These are phyloP conservation scores for Mucor velutinosus DNA, from an alignment of 371 early-diverging fungal species.

Conservation along the genomic window DNA sequence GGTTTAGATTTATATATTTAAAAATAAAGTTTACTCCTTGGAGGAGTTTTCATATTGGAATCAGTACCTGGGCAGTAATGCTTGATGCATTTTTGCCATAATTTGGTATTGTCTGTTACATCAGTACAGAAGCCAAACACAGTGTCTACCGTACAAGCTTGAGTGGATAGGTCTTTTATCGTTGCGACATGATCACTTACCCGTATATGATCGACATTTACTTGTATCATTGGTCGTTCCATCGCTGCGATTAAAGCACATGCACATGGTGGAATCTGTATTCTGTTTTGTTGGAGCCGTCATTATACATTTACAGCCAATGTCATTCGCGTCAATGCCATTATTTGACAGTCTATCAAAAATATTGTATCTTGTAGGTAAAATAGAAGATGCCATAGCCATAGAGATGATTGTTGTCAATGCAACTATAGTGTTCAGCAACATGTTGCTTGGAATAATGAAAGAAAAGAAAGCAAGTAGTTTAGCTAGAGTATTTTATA, in stretches of 20 bases:
- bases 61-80: conserved; percentile 20
- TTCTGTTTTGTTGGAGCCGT: conserved; percentile 12
- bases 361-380: background rate
- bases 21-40: conserved; percentile 6
- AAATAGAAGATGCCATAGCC: background rate
- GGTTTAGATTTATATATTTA: conserved; percentile 9
- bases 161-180: background rate
- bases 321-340: background rate
- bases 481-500: background rate
- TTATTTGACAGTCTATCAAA: background rate
- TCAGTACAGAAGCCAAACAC: conserved; percentile 22
- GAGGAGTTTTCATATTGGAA: background rate
- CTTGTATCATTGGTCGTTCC: conserved; percentile 13
- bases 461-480: background rate
- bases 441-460: background rate
- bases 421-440: background rate
- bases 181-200: background rate
- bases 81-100: conserved; percentile 18
- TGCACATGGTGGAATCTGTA: conserved; percentile 21
- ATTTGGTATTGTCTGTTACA: conserved; percentile 6
- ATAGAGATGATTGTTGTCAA: background rate
- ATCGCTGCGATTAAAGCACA: conserved; percentile 23
- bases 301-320: conserved; percentile 33
- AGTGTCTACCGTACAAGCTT: conserved; percentile 5
- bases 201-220: conserved; percentile 9